These are phyloP conservation scores for Ceratobasidium theobromae DNA, from an alignment of 1,284 basidiomycete species.

Conservation along the genomic window DNA sequence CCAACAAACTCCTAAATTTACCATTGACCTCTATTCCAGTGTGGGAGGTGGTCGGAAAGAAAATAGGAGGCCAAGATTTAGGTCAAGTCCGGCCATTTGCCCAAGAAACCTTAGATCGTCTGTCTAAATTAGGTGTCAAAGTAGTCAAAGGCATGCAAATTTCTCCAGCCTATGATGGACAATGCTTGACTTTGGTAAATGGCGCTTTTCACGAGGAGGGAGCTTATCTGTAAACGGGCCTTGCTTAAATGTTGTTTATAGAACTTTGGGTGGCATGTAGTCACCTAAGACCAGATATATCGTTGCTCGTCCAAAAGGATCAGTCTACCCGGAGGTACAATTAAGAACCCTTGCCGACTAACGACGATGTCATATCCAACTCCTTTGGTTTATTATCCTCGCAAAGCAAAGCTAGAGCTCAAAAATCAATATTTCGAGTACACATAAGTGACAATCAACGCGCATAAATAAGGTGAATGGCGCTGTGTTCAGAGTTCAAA, in stretches of 20 bases:
- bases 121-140: conserved; percentile 34
- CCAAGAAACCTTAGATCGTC: conserved; percentile 51
- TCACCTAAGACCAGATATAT: too few relatives aligned
- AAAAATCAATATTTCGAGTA: too few relatives aligned
- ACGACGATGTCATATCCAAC: too few relatives aligned
- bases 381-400: too few relatives aligned
- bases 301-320: too few relatives aligned
- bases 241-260: not conserved
- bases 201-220: not conserved
- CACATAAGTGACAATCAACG: too few relatives aligned
- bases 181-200: conserved; percentile 48
- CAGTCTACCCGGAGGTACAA: too few relatives aligned
- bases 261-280: too few relatives aligned
- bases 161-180: conserved; percentile 68
- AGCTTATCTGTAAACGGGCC: not conserved
- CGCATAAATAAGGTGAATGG: too few relatives aligned
- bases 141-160: conserved; percentile 57
- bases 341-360: too few relatives aligned
- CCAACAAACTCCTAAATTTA: not conserved
- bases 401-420: too few relatives aligned
- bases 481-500: too few relatives aligned
- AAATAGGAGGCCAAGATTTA: conserved; percentile 47
- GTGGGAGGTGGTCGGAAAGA: conserved; percentile 59
- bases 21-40: conserved; percentile 42
- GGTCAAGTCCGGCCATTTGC: conserved; percentile 38